These are phyloP conservation scores for Ilex asprella DNA, from an alignment of 257 asterid genomes.

Conservation along the genomic window DNA sequence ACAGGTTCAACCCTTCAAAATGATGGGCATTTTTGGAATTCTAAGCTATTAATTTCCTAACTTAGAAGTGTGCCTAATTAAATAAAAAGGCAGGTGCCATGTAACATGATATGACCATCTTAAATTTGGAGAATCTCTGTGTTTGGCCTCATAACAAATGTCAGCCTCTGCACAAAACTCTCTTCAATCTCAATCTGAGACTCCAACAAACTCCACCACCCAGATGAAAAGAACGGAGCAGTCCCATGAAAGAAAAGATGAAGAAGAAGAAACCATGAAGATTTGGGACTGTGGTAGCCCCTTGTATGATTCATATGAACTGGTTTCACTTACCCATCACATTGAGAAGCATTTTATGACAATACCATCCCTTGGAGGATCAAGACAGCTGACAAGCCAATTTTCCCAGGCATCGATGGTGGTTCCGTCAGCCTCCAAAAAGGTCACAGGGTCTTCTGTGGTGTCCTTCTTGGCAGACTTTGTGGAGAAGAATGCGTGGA, in stretches of 20 bases:
- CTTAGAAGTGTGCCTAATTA: background rate
- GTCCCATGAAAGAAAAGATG: conserved; percentile 3
- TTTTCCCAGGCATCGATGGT: background rate
- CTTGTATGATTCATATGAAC: conserved; percentile 58
- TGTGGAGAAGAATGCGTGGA: conserved; percentile 6
- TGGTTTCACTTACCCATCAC: conserved; percentile 44
- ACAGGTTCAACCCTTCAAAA: background rate
- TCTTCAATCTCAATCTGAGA: background rate
- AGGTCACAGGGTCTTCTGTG: conserved; percentile 11
- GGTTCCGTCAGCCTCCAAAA: conserved; percentile 3
- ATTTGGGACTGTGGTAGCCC: conserved; percentile 84
- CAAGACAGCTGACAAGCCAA: conserved; percentile 2
- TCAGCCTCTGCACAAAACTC: conserved; percentile 1
- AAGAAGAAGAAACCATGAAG: conserved; percentile 2
- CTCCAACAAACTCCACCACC: conserved; percentile 6
- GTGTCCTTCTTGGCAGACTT: conserved; percentile 7
- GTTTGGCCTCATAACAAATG: conserved; percentile 10
- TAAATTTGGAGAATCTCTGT: background rate
- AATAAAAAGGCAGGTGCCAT: too few relatives aligned
- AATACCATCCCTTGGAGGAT: conserved; percentile 30
- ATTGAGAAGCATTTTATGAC: conserved; percentile 47
- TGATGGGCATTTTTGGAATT: background rate
- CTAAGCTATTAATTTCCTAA: background rate
- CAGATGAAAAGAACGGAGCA: conserved; percentile 8
- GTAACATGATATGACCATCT: background rate